These are phyloP conservation scores for Lepiota venenata DNA, from an alignment of 768 basidiomycete species.

Conservation along the genomic window DNA sequence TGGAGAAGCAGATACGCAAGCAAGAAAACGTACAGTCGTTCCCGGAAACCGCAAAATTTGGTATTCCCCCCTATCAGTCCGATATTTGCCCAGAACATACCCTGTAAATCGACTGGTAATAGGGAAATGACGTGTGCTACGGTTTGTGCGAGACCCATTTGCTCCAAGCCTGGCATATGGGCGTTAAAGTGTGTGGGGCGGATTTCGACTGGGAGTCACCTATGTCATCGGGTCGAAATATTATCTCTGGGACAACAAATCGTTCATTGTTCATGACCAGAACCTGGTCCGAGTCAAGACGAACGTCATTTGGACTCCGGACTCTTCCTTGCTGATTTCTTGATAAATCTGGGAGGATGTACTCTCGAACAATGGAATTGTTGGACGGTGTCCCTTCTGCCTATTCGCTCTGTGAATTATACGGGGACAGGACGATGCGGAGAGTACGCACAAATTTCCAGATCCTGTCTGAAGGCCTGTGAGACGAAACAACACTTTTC, in stretches of 20 bases:
- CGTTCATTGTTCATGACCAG: conserved; percentile 89
- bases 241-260: conserved; percentile 87
- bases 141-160: conserved; percentile 73
- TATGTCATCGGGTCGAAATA: conserved; percentile 89
- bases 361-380: conserved; percentile 81
- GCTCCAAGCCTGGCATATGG: conserved; percentile 57
- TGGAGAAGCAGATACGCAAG: not conserved
- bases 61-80: conserved; percentile 85
- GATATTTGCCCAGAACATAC: conserved; percentile 96
- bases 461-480: conserved; percentile 62
- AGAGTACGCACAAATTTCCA: conserved; percentile 59
- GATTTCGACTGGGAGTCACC: conserved; percentile 43
- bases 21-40: conserved; percentile 62
- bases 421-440: conserved; percentile 6
- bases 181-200: not conserved
- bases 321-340: conserved; percentile 58
- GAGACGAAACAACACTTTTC: conserved; percentile 90
- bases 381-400: conserved; percentile 49
- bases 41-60: conserved; percentile 68
- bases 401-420: conserved; percentile 16
- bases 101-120: conserved; percentile 79
- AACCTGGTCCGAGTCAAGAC: conserved; percentile 60
- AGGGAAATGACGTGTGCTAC: conserved; percentile 73
- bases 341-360: conserved; percentile 86
- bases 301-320: conserved; percentile 47